A percentile compares a stretch with the other conserved stretches of the same genome.
Conservation (phyloP, 495 filamentous ascomycete genomes). For the Tuber borchii region DNA sequence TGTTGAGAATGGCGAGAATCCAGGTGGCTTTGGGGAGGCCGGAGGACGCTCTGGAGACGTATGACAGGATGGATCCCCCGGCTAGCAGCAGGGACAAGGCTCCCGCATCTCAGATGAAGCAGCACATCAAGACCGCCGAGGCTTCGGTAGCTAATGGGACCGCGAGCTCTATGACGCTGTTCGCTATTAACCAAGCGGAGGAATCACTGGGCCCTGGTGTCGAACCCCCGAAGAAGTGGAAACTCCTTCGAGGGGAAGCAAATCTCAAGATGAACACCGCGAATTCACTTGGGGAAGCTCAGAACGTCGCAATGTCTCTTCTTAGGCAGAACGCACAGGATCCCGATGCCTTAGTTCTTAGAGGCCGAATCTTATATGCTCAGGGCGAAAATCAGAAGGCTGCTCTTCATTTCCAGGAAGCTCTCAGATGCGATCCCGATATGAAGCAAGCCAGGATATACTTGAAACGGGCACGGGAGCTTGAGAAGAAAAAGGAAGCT, state of each 20-base stretch:
- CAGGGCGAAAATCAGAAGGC: slow-evolving; percentile 94
- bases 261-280: slow-evolving; percentile 84
- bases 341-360: slow-evolving; percentile 84
- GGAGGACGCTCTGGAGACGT: slow-evolving; percentile 76
- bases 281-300: slow-evolving; percentile 82
- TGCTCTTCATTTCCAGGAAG: slow-evolving; percentile 84
- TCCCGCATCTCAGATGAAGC: slow-evolving; percentile 72
- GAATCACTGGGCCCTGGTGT: slow-evolving; percentile 65
- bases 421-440: slow-evolving; percentile 84
- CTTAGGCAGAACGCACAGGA: slow-evolving; percentile 81
- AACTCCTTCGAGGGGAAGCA: slow-evolving; percentile 86
- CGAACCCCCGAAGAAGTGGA: slow-evolving; percentile 81
- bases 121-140: slow-evolving; percentile 73
- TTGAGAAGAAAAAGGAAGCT: slow-evolving; percentile 90
- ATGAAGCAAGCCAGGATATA: slow-evolving; percentile 57
- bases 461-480: slow-evolving; percentile 48
- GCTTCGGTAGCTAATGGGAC: slow-evolving; percentile 65
- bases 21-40: slow-evolving; percentile 79
- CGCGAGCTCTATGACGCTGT: slow-evolving; percentile 79
- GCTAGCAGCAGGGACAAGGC: slow-evolving; percentile 75
- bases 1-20: slow-evolving; percentile 81
- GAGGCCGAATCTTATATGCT: slow-evolving; percentile 79
- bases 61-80: slow-evolving; percentile 62
- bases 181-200: slow-evolving; percentile 85
- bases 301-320: slow-evolving; percentile 81